Percentiles rank a stretch among this genome's conserved stretches.
Evolutionary conservation across 805 yeast genomes (phyloP).

Genomic region (Yarrowia bubula): DNA sequence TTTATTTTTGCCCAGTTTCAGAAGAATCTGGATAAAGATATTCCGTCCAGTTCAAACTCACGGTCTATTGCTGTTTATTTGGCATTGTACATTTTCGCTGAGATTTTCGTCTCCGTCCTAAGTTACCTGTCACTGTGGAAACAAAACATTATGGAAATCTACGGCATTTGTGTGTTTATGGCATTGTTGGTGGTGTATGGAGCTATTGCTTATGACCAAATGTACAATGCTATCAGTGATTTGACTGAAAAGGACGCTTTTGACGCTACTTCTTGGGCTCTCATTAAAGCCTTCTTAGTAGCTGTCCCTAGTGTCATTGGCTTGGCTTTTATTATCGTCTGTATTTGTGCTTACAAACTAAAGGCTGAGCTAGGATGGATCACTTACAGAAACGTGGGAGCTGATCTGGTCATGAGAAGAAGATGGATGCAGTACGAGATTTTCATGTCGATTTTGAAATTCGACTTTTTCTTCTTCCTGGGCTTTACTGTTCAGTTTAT

Average conservation of each 20-base stretch:
- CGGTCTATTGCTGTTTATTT: constrained; percentile 44
- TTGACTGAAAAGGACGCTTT: constrained; percentile 30
- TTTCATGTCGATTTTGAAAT: constrained; percentile 43
- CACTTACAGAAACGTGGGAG: constrained; percentile 50
- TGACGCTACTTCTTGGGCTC: constrained; percentile 30
- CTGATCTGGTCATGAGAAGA: constrained; percentile 44
- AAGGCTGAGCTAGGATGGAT: constrained; percentile 48
- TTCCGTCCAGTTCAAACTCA: constrained; percentile 32
- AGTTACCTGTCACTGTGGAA: constrained; percentile 43
- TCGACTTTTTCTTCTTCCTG: constrained; percentile 49
- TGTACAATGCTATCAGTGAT: constrained; percentile 36
- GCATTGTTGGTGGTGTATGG: constrained; percentile 48
- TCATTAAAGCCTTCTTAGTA: constrained; percentile 42
- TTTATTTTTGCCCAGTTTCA: constrained; percentile 38
- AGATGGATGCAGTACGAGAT: constrained; percentile 41
- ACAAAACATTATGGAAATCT: constrained; percentile 42
- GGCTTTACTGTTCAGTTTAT: constrained; percentile 52
- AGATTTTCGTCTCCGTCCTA: constrained; percentile 44
- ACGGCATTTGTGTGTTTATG: constrained; percentile 44
- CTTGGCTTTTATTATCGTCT: constrained; percentile 40
- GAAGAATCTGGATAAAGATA: constrained; percentile 29
- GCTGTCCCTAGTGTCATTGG: constrained; percentile 47
- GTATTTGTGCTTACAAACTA: constrained; percentile 40
- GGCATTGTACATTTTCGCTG: constrained; percentile 51
- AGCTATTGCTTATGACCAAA: constrained; percentile 48